Evolutionary conservation across 768 basidiomycete species (phyloP).

Genomic region (Dictyophora rubrovolvata): DNA sequence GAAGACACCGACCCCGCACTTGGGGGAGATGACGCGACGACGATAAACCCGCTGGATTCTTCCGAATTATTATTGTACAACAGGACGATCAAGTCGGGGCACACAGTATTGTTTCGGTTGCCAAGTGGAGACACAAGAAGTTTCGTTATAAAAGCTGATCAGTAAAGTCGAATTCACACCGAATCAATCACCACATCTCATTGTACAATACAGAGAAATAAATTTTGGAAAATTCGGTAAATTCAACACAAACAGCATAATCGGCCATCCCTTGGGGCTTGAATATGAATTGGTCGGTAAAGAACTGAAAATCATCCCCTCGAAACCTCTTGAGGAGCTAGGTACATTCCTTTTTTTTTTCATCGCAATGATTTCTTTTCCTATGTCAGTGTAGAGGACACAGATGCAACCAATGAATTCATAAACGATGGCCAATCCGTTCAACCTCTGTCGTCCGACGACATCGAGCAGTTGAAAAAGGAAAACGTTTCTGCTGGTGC

Average conservation of each 20-base stretch:
- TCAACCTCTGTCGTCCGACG: constrained; percentile 71
- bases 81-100: constrained; percentile 44
- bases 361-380: neutral
- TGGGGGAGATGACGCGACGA: too few relatives aligned
- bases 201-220: constrained; percentile 38
- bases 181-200: neutral
- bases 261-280: constrained; percentile 78
- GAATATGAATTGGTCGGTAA: constrained; percentile 79
- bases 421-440: constrained; percentile 83
- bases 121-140: constrained; percentile 75
- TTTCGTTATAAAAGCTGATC: constrained; percentile 59
- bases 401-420: constrained; percentile 91
- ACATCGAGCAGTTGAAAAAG: constrained; percentile 76
- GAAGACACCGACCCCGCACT: neutral
- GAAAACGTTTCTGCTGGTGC: constrained; percentile 83
- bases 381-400: constrained; percentile 61
- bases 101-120: constrained; percentile 69
- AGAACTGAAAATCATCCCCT: constrained; percentile 51
- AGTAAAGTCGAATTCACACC: constrained; percentile 35
- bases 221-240: constrained; percentile 79
- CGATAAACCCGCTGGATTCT: too few relatives aligned
- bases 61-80: neutral
- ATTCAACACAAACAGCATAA: constrained; percentile 67
- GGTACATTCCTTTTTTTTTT: constrained; percentile 37
- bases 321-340: constrained; percentile 64